Evolutionary conservation across 306 rosid species (phyloP), one percentile per base, ranked within the genome.

Genomic region (Mimosa bimucronata): DNA sequence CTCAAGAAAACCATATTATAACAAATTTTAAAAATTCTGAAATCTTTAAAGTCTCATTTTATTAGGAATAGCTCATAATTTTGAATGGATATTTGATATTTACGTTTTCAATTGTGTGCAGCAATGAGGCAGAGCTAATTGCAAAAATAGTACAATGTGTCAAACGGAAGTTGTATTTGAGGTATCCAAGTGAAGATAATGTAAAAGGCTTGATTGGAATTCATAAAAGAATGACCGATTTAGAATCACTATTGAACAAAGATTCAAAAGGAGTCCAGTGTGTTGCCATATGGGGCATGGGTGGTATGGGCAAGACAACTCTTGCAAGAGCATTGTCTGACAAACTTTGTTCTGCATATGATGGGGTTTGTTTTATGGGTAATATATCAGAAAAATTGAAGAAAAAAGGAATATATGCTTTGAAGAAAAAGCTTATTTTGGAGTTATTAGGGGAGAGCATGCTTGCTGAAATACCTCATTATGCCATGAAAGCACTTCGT

Each of bases 271-370:
- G 11, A 25, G 42, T 60, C 0, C 19, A 11, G 0, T 2, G 40
- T 6, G 5, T 61, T 41, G 71, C 58, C 29, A 75, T 75, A 12
- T 75, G 79, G 79, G 79, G 79, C 3, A 75, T 75, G 55, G 70
- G 42, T 0, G 57, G 70, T 4, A 41, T 41, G 10, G 79, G 70
- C 0, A 75, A 66, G 5, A 75, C 21, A 41, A 40, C 72, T 19
- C 25, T 66, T 26, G 79, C 79, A 8, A 9, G 1, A 12, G 26
- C 25, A 18, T 0, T 75, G 9, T 75, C 6, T 26, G 0, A 58
- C 15, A 40, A 7, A 40, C 26, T 55, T 7, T 13, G 15, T 13
- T 21, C 0, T 5, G 37, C 16, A 7, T 76, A 26, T 45, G 80
- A 76, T 5, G 62, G 62, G 7, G 65, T 0, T n/a, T 65, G 53